Conservation (phyloP, 2,329 filamentous ascomycete species). For the Fusarium phyllophilum region DNA sequence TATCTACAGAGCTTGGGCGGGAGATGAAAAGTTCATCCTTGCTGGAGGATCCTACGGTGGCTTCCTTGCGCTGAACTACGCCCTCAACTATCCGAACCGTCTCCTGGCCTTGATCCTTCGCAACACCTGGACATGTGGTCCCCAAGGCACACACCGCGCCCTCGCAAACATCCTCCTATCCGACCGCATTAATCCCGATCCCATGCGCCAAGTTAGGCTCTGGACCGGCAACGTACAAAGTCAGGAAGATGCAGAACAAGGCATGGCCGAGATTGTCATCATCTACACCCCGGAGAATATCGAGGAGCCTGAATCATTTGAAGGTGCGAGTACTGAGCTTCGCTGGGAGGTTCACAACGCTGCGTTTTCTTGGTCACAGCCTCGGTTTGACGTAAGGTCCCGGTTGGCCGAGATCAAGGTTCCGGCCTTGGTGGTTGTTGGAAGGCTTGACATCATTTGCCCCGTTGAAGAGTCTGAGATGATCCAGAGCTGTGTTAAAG, state of each 20-base stretch:
- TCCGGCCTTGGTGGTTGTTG: constrained; percentile 5
- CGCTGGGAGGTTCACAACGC: constrained; percentile 18
- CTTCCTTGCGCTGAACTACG: constrained; percentile 6
- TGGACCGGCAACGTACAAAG: constrained; percentile 1
- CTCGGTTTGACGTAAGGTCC: constrained; percentile 2
- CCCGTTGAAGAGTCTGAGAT: constrained; percentile 7
- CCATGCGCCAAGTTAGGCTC: constrained; percentile 2
- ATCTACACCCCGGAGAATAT: neutral
- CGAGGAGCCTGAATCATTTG: neutral
- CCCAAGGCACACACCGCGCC: neutral
- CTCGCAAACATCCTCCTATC: neutral
- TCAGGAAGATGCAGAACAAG: neutral
- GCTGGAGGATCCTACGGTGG: constrained; percentile 12
- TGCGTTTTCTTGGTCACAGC: constrained; percentile 5
- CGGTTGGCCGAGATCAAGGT: neutral
- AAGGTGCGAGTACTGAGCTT: neutral
- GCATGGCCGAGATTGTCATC: constrained; percentile 2
- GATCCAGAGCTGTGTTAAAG: neutral
- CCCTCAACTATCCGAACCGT: neutral
- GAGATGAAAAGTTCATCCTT: constrained; percentile 7
- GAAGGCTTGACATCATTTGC: constrained; percentile 3
- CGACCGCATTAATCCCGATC: neutral
- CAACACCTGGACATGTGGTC: constrained; percentile 3
- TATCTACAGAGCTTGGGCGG: neutral
- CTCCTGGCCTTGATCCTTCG: neutral